Evolutionary conservation across 805 yeast species (phyloP).

Genomic region (Starmerella tilneyi): DNA sequence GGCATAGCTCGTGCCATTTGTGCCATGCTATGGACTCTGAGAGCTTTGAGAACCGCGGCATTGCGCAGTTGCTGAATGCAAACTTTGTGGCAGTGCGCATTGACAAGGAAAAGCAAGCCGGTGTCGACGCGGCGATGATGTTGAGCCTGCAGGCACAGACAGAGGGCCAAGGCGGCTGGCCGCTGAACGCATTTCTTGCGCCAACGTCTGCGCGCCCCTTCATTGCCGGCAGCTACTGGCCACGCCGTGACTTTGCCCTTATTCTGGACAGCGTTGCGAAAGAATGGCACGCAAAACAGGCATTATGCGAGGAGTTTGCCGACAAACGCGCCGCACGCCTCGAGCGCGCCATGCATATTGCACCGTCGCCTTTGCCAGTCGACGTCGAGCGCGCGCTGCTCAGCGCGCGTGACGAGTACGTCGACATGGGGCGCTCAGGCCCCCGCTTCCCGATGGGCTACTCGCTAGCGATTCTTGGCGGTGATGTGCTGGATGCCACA

Average conservation of each 20-base stretch:
- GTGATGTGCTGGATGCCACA: slow-evolving; percentile 26
- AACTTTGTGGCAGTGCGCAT: slow-evolving; percentile 33
- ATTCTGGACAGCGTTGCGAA: slow-evolving; percentile 28
- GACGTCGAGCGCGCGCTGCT: slow-evolving; percentile 3
- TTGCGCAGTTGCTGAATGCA: slow-evolving; percentile 30
- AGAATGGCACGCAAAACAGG: slow-evolving; percentile 29
- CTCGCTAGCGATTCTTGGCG: slow-evolving; percentile 15
- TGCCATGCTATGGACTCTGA: slow-evolving; percentile 35
- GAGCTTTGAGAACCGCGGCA: slow-evolving; percentile 25
- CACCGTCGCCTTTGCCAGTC: not conserved
- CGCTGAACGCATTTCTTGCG: slow-evolving; percentile 33
- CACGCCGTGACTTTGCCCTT: slow-evolving; percentile 27
- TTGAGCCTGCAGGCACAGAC: slow-evolving; percentile 32
- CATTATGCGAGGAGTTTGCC: slow-evolving; percentile 28
- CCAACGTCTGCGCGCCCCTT: slow-evolving; percentile 32
- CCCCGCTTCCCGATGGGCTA: slow-evolving; percentile 32
- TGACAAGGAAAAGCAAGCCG: slow-evolving; percentile 36
- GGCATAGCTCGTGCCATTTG: slow-evolving; percentile 34
- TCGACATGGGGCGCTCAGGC: slow-evolving; percentile 18
- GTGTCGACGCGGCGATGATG: slow-evolving; percentile 33
- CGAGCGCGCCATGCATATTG: not conserved
- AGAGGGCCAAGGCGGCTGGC: slow-evolving; percentile 35
- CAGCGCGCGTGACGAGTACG: slow-evolving; percentile 12
- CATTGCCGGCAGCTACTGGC: slow-evolving; percentile 35
- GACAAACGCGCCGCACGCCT: not conserved